Evolutionary conservation across 108 stramenopile genomes (phyloP).

Genomic region (Chaetoceros muelleri): DNA sequence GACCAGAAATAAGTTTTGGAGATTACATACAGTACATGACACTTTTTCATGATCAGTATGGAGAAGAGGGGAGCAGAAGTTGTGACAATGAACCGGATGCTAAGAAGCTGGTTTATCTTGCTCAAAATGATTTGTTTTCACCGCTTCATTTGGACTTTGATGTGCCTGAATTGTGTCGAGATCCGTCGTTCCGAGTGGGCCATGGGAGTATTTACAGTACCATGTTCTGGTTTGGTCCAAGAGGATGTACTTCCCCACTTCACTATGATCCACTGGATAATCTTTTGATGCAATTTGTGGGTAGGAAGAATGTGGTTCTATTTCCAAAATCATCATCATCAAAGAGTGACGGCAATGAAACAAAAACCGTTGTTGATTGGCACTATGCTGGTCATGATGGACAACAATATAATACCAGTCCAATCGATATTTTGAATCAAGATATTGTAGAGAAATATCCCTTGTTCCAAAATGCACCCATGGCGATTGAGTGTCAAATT

Average conservation of each 20-base stretch:
- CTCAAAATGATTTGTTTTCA: conserved; percentile 58
- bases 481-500: conserved; percentile 29
- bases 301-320: conserved; percentile 47
- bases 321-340: too few relatives aligned
- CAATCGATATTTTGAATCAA: conserved; percentile 38
- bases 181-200: conserved; percentile 25
- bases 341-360: background rate
- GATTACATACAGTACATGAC: conserved; percentile 57
- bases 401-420: conserved; percentile 68
- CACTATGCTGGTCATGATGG: conserved; percentile 46
- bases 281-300: conserved; percentile 58
- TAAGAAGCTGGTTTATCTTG: conserved; percentile 58
- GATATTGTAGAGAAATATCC: conserved; percentile 35
- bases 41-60: conserved; percentile 35
- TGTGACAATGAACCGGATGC: conserved; percentile 9
- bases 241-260: conserved; percentile 49
- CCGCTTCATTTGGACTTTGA: conserved; percentile 34
- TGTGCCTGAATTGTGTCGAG: conserved; percentile 42
- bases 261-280: conserved; percentile 82
- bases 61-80: conserved; percentile 7
- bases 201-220: conserved; percentile 49
- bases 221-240: conserved; percentile 75
- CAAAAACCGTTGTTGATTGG: conserved; percentile 15
- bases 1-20: conserved; percentile 31
- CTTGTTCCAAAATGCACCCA: conserved; percentile 23